Conservation (phyloP, 2,329 filamentous ascomycete species). For the Eutypa lata region DNA sequence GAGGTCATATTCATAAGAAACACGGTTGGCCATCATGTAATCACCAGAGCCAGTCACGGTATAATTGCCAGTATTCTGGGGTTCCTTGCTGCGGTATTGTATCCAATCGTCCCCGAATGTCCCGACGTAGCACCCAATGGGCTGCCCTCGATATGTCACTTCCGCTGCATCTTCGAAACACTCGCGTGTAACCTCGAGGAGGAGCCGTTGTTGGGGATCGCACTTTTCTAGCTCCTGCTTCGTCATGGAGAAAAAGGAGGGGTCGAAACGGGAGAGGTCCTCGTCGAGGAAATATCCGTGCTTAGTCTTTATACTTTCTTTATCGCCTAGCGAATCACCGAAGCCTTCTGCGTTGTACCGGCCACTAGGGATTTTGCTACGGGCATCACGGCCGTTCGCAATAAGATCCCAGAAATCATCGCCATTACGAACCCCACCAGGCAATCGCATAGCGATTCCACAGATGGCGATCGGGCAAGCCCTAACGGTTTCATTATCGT, state of each 20-base stretch:
- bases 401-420: slow-evolving; percentile 27
- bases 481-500: background rate
- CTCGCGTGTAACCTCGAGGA: slow-evolving; percentile 26
- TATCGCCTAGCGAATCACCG: slow-evolving; percentile 8
- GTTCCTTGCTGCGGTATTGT: slow-evolving; percentile 18
- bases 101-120: slow-evolving; percentile 29
- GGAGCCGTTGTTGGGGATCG: slow-evolving; percentile 27
- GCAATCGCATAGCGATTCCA: slow-evolving; percentile 22
- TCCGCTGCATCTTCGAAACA: slow-evolving; percentile 28
- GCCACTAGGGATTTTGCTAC: slow-evolving; percentile 12
- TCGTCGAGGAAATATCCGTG: slow-evolving; percentile 2
- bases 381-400: slow-evolving; percentile 16
- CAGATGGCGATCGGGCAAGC: slow-evolving; percentile 19
- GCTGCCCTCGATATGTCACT: slow-evolving; percentile 24
- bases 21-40: slow-evolving; percentile 26
- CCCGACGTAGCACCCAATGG: slow-evolving; percentile 31
- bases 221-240: slow-evolving; percentile 19
- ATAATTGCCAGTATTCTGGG: slow-evolving; percentile 18
- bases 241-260: slow-evolving; percentile 19
- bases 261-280: slow-evolving; percentile 16
- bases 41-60: slow-evolving; percentile 21
- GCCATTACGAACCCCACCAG: slow-evolving; percentile 18
- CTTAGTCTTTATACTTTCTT: slow-evolving; percentile 8
- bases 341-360: slow-evolving; percentile 22
- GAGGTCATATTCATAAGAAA: slow-evolving; percentile 23